phyloP scores from a whole-genome alignment of 2,329 filamentous ascomycete genomes.

The Colletotrichum eremochloae region DNA sequence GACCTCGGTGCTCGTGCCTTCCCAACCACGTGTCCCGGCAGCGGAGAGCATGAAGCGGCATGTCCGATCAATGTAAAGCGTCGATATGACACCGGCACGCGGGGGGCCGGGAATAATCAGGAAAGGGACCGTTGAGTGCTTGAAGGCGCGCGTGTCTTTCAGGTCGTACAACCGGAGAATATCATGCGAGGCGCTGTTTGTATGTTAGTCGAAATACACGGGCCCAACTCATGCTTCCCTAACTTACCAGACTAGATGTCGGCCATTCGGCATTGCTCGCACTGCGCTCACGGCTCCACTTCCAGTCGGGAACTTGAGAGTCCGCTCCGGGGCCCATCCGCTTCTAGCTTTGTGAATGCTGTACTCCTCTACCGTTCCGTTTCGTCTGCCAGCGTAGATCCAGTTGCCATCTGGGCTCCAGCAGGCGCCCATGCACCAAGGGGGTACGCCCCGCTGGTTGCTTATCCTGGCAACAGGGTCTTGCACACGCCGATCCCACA shows the following conservation, averaged over 20 bases:
- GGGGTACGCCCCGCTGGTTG: slow-evolving; percentile 81
- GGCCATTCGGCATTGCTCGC: slow-evolving; percentile 90
- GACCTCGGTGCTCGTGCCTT: slow-evolving; percentile 89
- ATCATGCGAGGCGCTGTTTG: slow-evolving; percentile 85
- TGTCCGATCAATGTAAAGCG: slow-evolving; percentile 87
- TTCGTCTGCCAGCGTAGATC: slow-evolving; percentile 92
- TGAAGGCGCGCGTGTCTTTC: slow-evolving; percentile 72
- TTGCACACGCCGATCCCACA: slow-evolving; percentile 89
- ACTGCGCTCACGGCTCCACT: slow-evolving; percentile 92
- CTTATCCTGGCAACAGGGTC: slow-evolving; percentile 84
- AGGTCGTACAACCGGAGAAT: slow-evolving; percentile 95
- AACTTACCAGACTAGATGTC: slow-evolving; percentile 83
- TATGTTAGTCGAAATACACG: slow-evolving; percentile 5
- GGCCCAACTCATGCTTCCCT: slow-evolving; percentile 10
- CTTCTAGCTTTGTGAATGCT: slow-evolving; percentile 80
- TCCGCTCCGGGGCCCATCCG: slow-evolving; percentile 79
- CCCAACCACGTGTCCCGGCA: slow-evolving; percentile 94
- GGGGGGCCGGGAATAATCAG: slow-evolving; percentile 93
- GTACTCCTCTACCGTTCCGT: slow-evolving; percentile 95
- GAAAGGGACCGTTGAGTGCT: slow-evolving; percentile 88
- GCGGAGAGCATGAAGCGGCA: slow-evolving; percentile 93
- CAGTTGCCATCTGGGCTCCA: slow-evolving; percentile 97
- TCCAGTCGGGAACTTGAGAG: slow-evolving; percentile 88
- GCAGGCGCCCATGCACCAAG: slow-evolving; percentile 97
- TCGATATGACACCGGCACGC: slow-evolving; percentile 86